Conservation (phyloP, 1,284 basidiomycete genomes). For the Pterula multifida region DNA sequence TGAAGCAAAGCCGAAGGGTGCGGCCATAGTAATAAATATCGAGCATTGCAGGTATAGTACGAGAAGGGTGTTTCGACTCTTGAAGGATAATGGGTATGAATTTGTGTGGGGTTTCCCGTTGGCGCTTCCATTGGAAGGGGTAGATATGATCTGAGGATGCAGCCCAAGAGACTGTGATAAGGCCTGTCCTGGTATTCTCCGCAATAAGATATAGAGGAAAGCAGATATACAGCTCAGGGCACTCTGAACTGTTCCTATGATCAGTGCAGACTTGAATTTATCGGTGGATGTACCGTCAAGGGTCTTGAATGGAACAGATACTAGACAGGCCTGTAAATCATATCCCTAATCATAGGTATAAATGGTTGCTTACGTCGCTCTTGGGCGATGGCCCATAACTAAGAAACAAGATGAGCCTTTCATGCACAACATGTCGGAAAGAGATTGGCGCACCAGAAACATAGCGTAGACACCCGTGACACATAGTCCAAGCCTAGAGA, state of each 20-base stretch:
- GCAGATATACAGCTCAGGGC: constrained; percentile 72
- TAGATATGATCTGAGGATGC: constrained; percentile 16
- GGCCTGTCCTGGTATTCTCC: constrained; percentile 35
- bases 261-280: constrained; percentile 80
- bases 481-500: constrained; percentile 45
- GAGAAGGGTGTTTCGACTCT: constrained; percentile 45
- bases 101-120: constrained; percentile 16
- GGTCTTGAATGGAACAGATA: constrained; percentile 74
- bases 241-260: constrained; percentile 84
- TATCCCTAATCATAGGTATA: background rate
- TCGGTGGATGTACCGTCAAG: constrained; percentile 50
- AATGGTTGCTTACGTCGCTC: constrained; percentile 59
- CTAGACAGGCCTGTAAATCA: constrained; percentile 24
- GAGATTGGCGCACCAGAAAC: constrained; percentile 49
- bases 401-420: constrained; percentile 9
- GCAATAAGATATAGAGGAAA: constrained; percentile 65
- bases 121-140: constrained; percentile 12
- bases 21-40: constrained; percentile 81
- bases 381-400: constrained; percentile 88
- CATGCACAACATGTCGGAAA: constrained; percentile 4
- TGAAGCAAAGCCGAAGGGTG: constrained; percentile 91
- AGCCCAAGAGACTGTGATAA: constrained; percentile 49
- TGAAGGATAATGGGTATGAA: constrained; percentile 20
- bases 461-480: constrained; percentile 66
- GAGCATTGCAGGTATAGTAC: constrained; percentile 74